Evolutionary conservation across 495 filamentous ascomycete species (phyloP), one percentile per base, ranked within the genome.

Genomic region (Oidiodendron maius): DNA sequence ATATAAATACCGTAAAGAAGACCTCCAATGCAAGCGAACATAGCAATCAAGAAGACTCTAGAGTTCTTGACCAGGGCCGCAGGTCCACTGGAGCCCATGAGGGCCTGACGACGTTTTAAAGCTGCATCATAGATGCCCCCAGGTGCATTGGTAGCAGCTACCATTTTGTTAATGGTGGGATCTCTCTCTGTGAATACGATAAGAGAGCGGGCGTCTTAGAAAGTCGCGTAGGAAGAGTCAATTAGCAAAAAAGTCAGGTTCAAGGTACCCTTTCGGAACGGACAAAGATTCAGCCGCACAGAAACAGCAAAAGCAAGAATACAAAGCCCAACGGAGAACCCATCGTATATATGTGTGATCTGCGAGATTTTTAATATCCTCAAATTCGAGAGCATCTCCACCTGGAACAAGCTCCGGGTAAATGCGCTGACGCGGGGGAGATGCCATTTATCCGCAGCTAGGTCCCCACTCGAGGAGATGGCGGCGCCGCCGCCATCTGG

Each of bases 11-110:
- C 57, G 40, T 57, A 57, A 10, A 60, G 52, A 15, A 78, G 68
- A 43, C 88, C 86, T 51, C 88, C 87, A 17, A 91, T 75, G 41
- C 84, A 89, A 21, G 87, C 87, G 62, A 91, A 89, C 60, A 78
- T 70, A 4, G 83, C 83, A 51, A 89, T 80, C 39, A 80, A 71
- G 60, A 87, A 86, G 30, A 88, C 86, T 30, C 74, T 78, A 49
- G 77, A 71, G 59, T 88, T 89, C 64, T 80, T 81, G 4, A 86
- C 54, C 48, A 88, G 63, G 13, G 83, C 83, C 56, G 66, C 58
- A 6, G 83, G 81, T 1, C 86, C 84, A 42, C 77, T 77, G 22
- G 68, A 69, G 44, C 82, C 82, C 62, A 79, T 78, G 48, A 89
- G 74, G 28, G 68, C 71, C 64, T 83, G 70, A 50, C 83, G 82